A percentile compares a stretch with the other conserved stretches of the same genome.
Conservation (phyloP, 2,329 filamentous ascomycete genomes). For the Pseudogymnoascus verrucosus region DNA sequence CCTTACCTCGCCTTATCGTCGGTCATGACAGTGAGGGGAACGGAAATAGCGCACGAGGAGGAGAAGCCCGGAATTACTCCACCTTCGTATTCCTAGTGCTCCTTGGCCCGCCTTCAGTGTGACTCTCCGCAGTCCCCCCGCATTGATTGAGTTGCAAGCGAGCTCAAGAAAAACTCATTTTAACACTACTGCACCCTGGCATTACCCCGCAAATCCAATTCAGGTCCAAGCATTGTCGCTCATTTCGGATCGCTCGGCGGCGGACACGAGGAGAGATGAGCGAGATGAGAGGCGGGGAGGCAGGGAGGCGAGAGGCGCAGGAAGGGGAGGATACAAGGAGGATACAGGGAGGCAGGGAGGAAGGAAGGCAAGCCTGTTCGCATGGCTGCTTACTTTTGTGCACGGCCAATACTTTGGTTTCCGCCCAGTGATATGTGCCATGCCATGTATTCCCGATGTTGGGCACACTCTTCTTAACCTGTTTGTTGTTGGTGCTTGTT, state of each 20-base stretch:
- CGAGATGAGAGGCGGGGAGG: background rate
- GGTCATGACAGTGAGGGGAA: background rate
- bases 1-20: background rate
- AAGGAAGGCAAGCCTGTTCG: background rate
- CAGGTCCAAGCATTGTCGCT: background rate
- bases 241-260: slow-evolving; percentile 1
- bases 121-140: background rate
- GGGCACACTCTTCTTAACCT: background rate
- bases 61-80: background rate
- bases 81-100: background rate
- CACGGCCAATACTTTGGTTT: background rate
- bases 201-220: slow-evolving; percentile 5
- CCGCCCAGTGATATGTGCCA: background rate
- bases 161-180: background rate
- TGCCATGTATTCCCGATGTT: background rate
- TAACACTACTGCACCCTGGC: background rate
- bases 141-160: background rate
- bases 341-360: background rate
- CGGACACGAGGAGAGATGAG: background rate
- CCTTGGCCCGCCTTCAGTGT: background rate
- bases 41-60: background rate
- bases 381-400: background rate
- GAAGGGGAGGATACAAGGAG: background rate
- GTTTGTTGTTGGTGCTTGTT: background rate
- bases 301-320: background rate